Evolutionary conservation across 2,329 filamentous ascomycete species (phyloP).

Genomic region (Fusarium nurragi): DNA sequence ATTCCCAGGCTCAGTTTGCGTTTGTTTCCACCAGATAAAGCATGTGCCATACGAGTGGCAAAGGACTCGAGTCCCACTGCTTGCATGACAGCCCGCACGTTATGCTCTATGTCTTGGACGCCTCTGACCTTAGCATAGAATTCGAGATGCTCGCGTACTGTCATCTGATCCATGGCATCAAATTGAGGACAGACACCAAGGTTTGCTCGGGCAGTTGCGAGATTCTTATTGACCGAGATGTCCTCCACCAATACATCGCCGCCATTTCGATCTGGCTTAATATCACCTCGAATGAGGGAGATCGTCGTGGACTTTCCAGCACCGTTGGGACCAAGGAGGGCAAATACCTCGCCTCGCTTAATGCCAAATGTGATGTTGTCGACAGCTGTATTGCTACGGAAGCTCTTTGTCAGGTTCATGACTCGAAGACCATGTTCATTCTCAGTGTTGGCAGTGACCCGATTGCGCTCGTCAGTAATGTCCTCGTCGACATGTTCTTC

Average conservation of each 20-base stretch:
- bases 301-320: constrained; percentile 94
- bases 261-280: constrained; percentile 74
- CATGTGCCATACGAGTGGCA: constrained; percentile 76
- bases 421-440: constrained; percentile 77
- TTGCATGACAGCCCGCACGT: constrained; percentile 79
- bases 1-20: constrained; percentile 91
- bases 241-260: constrained; percentile 85
- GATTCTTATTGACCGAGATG: constrained; percentile 75
- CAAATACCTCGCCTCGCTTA: constrained; percentile 83
- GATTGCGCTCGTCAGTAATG: constrained; percentile 69
- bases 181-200: constrained; percentile 93
- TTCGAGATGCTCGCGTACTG: constrained; percentile 82
- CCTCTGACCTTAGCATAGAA: constrained; percentile 91
- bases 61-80: constrained; percentile 82
- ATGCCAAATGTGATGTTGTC: constrained; percentile 89
- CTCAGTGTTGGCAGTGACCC: constrained; percentile 59
- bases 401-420: constrained; percentile 81
- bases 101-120: constrained; percentile 77
- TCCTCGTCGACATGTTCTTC: constrained; percentile 63
- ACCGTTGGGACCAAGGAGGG: constrained; percentile 88
- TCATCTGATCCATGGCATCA: constrained; percentile 91
- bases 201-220: constrained; percentile 76
- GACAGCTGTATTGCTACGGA: constrained; percentile 80
- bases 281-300: constrained; percentile 87
- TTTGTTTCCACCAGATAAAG: constrained; percentile 90